phyloP scores from a whole-genome alignment of 169 alveolate species.

The Plasmodium inui region DNA sequence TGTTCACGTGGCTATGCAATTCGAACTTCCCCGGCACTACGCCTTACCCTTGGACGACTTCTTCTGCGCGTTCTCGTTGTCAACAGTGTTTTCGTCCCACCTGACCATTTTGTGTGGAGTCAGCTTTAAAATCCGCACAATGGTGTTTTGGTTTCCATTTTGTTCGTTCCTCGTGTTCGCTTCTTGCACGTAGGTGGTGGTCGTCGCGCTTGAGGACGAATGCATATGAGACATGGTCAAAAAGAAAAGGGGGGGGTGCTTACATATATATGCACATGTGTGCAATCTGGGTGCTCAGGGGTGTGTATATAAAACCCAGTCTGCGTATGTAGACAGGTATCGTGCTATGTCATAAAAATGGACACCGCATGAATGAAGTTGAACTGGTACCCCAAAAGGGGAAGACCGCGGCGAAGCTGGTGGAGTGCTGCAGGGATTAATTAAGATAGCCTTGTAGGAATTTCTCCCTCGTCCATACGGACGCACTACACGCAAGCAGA shows the following conservation, averaged over 20 bases:
- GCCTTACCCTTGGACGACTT: constrained; percentile 71
- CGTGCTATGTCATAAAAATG: background rate
- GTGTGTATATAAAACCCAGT: background rate
- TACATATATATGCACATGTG: constrained; percentile 12
- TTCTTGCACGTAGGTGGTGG: constrained; percentile 71
- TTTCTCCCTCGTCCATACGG: background rate
- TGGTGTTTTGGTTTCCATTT: constrained; percentile 26
- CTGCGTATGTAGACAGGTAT: constrained; percentile 1
- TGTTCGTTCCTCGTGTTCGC: constrained; percentile 19
- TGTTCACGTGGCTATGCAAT: background rate
- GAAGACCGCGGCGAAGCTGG: background rate
- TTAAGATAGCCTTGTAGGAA: background rate
- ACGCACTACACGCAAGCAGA: background rate
- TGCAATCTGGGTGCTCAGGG: background rate
- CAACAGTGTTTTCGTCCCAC: constrained; percentile 68
- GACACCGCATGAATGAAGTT: background rate
- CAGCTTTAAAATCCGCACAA: constrained; percentile 62
- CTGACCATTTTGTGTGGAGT: constrained; percentile 65
- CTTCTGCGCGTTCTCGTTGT: constrained; percentile 67
- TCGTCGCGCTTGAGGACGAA: constrained; percentile 32
- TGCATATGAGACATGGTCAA: constrained; percentile 62
- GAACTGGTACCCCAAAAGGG: background rate
- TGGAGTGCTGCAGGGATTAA: background rate
- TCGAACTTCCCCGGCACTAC: background rate
- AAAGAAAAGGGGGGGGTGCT: background rate